These are phyloP conservation scores for Diversispora epigaea DNA, from an alignment of 192 early-diverging fungal species.

Conservation along the genomic window DNA sequence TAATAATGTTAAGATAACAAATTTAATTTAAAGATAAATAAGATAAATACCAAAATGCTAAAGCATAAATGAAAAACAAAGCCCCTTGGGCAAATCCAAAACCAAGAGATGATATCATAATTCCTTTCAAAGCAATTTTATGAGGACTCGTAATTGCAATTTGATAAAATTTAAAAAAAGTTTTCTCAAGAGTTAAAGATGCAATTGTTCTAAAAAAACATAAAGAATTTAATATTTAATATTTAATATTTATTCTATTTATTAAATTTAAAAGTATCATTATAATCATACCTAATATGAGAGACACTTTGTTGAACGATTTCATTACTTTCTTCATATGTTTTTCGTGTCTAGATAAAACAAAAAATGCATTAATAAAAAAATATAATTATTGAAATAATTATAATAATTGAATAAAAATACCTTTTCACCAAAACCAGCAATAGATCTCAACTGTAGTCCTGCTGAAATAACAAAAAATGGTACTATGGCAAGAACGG, in stretches of 20 bases:
- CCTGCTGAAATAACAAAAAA: too few species aligned
- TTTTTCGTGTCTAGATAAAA: conserved; percentile 52
- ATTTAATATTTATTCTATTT: too few species aligned
- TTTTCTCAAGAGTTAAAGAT: conserved; percentile 67
- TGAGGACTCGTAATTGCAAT: conserved; percentile 66
- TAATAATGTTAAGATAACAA: too few species aligned
- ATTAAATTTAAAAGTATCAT: too few species aligned
- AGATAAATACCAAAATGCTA: conserved; percentile 62
- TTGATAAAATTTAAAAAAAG: conserved; percentile 64
- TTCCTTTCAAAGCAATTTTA: conserved; percentile 59
- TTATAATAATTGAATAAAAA: neutral
- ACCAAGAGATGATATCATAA: conserved; percentile 63
- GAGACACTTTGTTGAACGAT: conserved; percentile 81
- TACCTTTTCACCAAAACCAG: too few species aligned
- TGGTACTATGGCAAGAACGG: too few species aligned
- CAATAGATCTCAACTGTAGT: too few species aligned
- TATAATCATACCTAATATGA: conserved; percentile 55
- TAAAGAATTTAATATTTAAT: too few species aligned
- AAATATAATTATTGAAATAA: neutral
- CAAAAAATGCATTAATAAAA: conserved; percentile 38
- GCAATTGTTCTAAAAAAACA: conserved; percentile 58
- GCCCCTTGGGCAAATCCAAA: conserved; percentile 68
- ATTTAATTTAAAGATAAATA: too few species aligned
- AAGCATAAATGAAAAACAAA: conserved; percentile 71
- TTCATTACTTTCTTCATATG: conserved; percentile 75